Evolutionary conservation across 2,329 filamentous ascomycete genomes (phyloP).

Genomic region (Amauroascus niger): DNA sequence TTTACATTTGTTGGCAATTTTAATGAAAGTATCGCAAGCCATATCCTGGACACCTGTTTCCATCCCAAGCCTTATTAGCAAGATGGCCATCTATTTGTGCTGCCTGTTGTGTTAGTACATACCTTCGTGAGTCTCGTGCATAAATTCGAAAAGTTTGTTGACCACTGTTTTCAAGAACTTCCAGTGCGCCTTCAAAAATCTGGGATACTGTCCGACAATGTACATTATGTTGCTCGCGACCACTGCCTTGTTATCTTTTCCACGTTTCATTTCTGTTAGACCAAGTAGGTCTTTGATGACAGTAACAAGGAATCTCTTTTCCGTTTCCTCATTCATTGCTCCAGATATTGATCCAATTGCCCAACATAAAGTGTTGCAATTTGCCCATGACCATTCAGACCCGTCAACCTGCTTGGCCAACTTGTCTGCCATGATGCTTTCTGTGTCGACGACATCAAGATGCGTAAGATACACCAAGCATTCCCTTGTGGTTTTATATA

Average conservation of each 20-base stretch:
- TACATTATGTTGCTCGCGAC: slow-evolving; percentile 99
- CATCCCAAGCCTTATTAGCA: slow-evolving; percentile 23
- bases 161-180: slow-evolving; percentile 99
- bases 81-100: not conserved
- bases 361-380: slow-evolving; percentile 99
- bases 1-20: slow-evolving; percentile 96
- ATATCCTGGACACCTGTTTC: slow-evolving; percentile 90
- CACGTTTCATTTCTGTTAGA: slow-evolving; percentile 96
- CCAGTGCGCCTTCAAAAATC: slow-evolving; percentile 98
- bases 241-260: slow-evolving; percentile 98
- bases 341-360: slow-evolving; percentile 97
- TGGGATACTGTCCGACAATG: slow-evolving; percentile 96
- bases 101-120: not conserved
- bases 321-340: slow-evolving; percentile 98
- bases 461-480: slow-evolving; percentile 96
- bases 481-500: slow-evolving; percentile 98
- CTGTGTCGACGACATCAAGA: slow-evolving; percentile 91
- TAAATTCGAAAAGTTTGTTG: slow-evolving; percentile 99
- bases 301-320: slow-evolving; percentile 95
- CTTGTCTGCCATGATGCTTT: slow-evolving; percentile 99
- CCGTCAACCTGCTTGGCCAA: slow-evolving; percentile 90
- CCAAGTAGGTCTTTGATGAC: slow-evolving; percentile 97
- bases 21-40: slow-evolving; percentile 99
- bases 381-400: slow-evolving; percentile 96
- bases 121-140: slow-evolving; percentile 99